phyloP scores from a whole-genome alignment of 768 basidiomycete species.

The Panus rudis region DNA sequence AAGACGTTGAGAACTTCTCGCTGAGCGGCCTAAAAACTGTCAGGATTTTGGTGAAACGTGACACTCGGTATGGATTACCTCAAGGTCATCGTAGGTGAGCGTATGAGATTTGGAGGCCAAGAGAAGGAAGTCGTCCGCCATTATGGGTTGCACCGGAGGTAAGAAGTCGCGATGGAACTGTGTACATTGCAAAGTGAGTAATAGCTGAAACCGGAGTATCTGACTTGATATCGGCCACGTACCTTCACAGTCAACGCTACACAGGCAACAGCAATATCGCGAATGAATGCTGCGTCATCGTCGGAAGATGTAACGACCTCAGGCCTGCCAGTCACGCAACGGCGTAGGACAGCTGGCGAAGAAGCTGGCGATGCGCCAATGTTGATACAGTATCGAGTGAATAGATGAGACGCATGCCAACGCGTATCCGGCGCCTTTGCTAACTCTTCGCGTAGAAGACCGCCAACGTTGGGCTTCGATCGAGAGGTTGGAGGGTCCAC shows the following conservation, averaged over 20 bases:
- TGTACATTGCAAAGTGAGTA: background rate
- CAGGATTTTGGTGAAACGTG: background rate
- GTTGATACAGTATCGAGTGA: constrained; percentile 47
- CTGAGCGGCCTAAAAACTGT: constrained; percentile 39
- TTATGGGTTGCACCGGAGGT: constrained; percentile 45
- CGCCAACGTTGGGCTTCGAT: constrained; percentile 9
- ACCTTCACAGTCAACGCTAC: constrained; percentile 60
- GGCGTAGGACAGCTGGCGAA: no score
- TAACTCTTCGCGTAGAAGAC: constrained; percentile 48
- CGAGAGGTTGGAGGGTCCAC: constrained; percentile 11
- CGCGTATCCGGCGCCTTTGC: constrained; percentile 48
- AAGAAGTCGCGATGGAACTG: constrained; percentile 63
- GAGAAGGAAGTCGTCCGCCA: constrained; percentile 40
- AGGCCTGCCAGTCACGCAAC: no score
- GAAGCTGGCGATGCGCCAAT: constrained; percentile 22
- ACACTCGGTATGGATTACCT: constrained; percentile 30
- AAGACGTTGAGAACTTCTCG: constrained; percentile 46
- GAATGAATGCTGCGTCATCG: constrained; percentile 30
- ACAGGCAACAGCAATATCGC: constrained; percentile 55
- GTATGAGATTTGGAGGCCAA: constrained; percentile 46
- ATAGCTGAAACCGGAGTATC: background rate
- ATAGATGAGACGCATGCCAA: constrained; percentile 59
- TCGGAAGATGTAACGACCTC: background rate
- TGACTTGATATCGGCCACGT: background rate
- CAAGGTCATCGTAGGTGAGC: constrained; percentile 42